Base-by-base conservation (phyloP, 768 basidiomycete genomes). In the Rhizopogon vinicolor region DNA sequence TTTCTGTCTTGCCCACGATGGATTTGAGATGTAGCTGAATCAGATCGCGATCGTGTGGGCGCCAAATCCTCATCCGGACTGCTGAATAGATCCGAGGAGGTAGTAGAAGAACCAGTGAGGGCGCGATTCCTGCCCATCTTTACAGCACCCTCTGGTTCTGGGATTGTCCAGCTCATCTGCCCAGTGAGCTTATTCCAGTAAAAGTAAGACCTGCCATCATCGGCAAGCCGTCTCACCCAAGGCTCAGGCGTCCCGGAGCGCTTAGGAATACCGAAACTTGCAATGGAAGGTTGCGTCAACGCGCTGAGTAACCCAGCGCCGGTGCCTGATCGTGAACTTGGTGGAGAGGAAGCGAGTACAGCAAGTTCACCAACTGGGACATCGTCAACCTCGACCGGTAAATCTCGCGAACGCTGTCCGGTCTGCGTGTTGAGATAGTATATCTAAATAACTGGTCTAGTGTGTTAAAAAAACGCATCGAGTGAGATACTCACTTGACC, bases 351-450 rank as follows among this genome's bases (percentile, higher is more conserved):
- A 22, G 83, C 75, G 49, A 86, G 70, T 10, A 79, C 81, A 46
- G 81, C 82, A 41, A 87, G 74, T 55, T 87, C 86, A 35, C 75
- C 78, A 56, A 87, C 85, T 1, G 84, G 81, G 37, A 75, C 70
- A 44, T 87, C 86, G 48, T 89, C 86, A 10, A 78, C 73, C 65
- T 91, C 89, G 45, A 76, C 75, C 22, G 94, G 94, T n/a, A 96
- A 72, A 62, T 97, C 91, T 61, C 86, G 81, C 28, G 93, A 86
- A 41, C 83, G 84, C 68, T 91, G 81, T 33, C 90, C 90, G 5
- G 90, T 92, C 61, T 89, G 82, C 2, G 91, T 92, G 65, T 98
- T 99, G 59, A 92, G 81, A 73, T 98, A 99, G 76, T 86, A 95
- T 67, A 99, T 93, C 94, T 97, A 53, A 51, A 33, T n/a, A 18